Conservation (phyloP, 345 rosid genomes). For the Boechera divaricarpa region DNA sequence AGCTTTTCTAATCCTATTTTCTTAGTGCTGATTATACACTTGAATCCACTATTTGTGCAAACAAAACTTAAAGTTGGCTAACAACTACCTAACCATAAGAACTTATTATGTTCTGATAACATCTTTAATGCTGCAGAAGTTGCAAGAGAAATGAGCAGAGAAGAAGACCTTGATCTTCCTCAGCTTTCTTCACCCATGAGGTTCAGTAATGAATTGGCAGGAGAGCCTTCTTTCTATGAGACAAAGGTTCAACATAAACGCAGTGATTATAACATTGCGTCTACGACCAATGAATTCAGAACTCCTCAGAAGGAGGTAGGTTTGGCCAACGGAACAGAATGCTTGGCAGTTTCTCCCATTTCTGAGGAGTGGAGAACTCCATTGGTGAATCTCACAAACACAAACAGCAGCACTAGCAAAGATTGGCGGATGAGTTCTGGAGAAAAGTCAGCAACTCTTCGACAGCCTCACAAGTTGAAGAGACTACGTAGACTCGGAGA, state of each 20-base stretch:
- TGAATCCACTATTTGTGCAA: slow-evolving; percentile 1
- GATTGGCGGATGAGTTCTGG: slow-evolving; percentile 73
- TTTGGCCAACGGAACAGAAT: slow-evolving; percentile 41
- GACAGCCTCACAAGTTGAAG: slow-evolving; percentile 62
- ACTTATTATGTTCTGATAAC: slow-evolving; percentile 8
- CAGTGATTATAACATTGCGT: slow-evolving; percentile 9
- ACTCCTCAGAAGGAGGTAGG: slow-evolving; percentile 45
- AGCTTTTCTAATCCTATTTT: slow-evolving; percentile 9
- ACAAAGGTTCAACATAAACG: slow-evolving; percentile 33
- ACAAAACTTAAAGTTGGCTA: neutral
- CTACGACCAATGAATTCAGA: slow-evolving; percentile 33
- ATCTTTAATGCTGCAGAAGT: slow-evolving; percentile 52
- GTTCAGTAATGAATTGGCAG: slow-evolving; percentile 39
- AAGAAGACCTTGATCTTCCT: slow-evolving; percentile 41
- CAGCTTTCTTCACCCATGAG: slow-evolving; percentile 50
- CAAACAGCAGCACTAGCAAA: slow-evolving; percentile 53
- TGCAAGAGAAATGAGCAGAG: slow-evolving; percentile 38
- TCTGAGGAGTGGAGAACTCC: slow-evolving; percentile 49
- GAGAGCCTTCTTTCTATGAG: slow-evolving; percentile 42
- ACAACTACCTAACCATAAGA: neutral
- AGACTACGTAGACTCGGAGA: slow-evolving; percentile 81
- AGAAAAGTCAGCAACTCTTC: slow-evolving; percentile 52
- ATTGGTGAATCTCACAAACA: slow-evolving; percentile 40
- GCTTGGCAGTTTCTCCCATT: slow-evolving; percentile 47
- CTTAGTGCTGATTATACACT: slow-evolving; percentile 10